phyloP scores from a whole-genome alignment of 306 rosid species.

The Cucumis sativus region DNA sequence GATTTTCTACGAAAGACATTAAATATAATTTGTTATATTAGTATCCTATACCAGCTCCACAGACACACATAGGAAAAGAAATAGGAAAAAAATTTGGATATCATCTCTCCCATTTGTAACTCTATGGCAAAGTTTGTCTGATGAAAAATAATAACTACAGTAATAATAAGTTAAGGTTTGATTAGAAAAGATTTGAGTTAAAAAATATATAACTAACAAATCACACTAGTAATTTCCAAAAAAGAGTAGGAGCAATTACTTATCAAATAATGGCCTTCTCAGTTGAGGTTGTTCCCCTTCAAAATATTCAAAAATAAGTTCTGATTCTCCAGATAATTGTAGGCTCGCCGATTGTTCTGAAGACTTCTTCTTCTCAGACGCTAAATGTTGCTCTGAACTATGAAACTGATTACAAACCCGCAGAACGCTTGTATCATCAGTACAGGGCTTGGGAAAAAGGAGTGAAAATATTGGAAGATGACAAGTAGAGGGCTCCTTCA shows the following conservation, averaged over 20 bases:
- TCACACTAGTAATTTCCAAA: not conserved
- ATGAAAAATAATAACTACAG: not conserved
- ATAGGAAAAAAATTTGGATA: not conserved
- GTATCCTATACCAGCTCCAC: not conserved
- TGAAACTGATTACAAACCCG: slow-evolving; percentile 6
- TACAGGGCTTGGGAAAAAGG: slow-evolving; percentile 27
- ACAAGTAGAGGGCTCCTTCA: slow-evolving; percentile 23
- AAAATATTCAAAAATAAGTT: slow-evolving; percentile 76
- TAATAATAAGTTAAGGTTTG: not conserved
- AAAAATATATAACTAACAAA: not conserved
- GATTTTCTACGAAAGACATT: not conserved
- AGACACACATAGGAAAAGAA: no score
- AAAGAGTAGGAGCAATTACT: slow-evolving; percentile 27
- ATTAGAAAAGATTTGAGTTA: not conserved
- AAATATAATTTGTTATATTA: not conserved
- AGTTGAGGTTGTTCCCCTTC: slow-evolving; percentile 69
- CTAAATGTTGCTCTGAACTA: slow-evolving; percentile 19
- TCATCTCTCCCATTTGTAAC: not conserved
- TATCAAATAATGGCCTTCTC: slow-evolving; percentile 58
- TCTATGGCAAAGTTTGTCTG: not conserved
- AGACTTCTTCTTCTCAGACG: slow-evolving; percentile 6
- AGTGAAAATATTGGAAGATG: slow-evolving; percentile 31
- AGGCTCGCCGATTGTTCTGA: slow-evolving; percentile 20
- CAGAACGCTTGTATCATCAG: slow-evolving; percentile 17
- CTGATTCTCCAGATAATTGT: slow-evolving; percentile 26